Evolutionary conservation across 805 yeast genomes (phyloP).

Genomic region (Candida qinlingensis): DNA sequence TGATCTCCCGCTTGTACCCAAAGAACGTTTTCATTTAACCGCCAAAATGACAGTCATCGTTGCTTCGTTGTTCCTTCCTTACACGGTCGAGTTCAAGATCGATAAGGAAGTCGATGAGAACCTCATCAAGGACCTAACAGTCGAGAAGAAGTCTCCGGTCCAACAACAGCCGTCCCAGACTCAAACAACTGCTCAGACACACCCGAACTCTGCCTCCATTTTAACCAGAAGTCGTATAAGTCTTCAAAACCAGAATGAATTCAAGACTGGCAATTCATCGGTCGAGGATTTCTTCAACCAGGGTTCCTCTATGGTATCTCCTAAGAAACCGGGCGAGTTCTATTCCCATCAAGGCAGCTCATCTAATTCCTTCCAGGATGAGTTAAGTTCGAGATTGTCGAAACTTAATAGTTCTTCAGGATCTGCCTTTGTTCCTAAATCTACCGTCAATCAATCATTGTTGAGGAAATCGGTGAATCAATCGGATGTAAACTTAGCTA

Average conservation of each 20-base stretch:
- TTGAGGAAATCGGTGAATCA: constrained; percentile 9
- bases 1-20: no score
- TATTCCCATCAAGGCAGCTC: not conserved
- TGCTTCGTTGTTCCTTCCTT: constrained; percentile 71
- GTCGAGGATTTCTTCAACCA: constrained; percentile 24
- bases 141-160: constrained; percentile 11
- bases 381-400: constrained; percentile 4
- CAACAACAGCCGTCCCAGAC: not conserved
- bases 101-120: constrained; percentile 18
- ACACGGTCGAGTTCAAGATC: constrained; percentile 56
- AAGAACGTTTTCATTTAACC: not conserved
- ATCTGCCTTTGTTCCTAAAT: constrained; percentile 34
- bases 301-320: constrained; percentile 6
- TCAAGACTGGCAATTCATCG: constrained; percentile 15
- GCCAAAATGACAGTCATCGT: constrained; percentile 56
- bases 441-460: constrained; percentile 27
- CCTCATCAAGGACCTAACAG: constrained; percentile 29
- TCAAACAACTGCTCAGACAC: not conserved
- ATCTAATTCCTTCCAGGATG: constrained; percentile 6
- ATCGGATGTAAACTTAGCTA: constrained; percentile 1
- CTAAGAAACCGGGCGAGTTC: constrained; percentile 1
- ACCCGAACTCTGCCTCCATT: constrained; percentile 11
- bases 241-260: constrained; percentile 3
- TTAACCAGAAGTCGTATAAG: constrained; percentile 15
- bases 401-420: constrained; percentile 11